Base-by-base conservation (phyloP, 169 alveolate genomes). In the Plasmodium chabaudi region DNA sequence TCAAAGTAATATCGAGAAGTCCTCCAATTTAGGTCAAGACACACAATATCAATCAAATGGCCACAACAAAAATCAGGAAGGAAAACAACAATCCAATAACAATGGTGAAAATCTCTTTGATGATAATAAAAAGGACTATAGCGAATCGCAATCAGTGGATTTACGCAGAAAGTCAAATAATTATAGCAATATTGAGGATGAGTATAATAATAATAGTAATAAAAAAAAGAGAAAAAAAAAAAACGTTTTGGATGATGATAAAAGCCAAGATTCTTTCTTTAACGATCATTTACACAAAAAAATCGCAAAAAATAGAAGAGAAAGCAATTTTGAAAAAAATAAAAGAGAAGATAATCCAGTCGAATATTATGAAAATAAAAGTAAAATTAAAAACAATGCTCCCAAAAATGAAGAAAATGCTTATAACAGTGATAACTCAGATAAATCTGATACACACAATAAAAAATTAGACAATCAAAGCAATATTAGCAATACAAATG, bases 191-290 rank as follows among this genome's bases (percentile, higher is more conserved):
- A 51, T 82, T 1, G 49, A 7, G 7, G 61, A 82, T 12, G 9
- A 10, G 27, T 7, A 67, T 64, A n/a, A 17, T 9, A 56, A 82
- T 55, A 3, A 19, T 27, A n/a, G 13, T 21, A 82, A 82, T 42
- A 49, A 19, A 42, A 82, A 67, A 67, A 82, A 53, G 60, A 82
- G 90, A 59, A 82, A 82, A 82, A 82, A 82, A 70, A 82, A 82
- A 82, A 65, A 55, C 9, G 47, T 67, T 57, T 17, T 39, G n/a
- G 90, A 82, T 82, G 90, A 82, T 56, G 75, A 82, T 34, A 72
- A 67, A 39, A 56, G 21, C 15, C 34, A 67, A 53, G 84, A 77
- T 2, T 3, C 65, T 15, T 63, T 46, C 34, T 49, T 9, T 51
- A 15, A 51, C 51, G 42, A 15, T 39, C 21, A n/a, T 6, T 64